phyloP scores from a whole-genome alignment of 2,329 filamentous ascomycete species.

The Karstenula rhodostoma region DNA sequence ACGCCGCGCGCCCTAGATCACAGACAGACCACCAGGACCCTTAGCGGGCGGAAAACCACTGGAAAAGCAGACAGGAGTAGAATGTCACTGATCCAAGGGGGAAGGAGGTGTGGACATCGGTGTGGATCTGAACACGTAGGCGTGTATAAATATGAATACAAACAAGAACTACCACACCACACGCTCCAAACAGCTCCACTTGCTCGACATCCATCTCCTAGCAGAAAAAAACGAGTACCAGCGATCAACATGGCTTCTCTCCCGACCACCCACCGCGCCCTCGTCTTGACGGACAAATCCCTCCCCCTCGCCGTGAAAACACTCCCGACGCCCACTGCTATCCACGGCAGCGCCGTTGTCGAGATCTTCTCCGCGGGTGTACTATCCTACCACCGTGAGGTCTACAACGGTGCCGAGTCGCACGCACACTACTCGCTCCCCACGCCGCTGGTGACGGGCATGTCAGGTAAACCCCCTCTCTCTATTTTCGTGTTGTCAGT shows the following conservation, averaged over 20 bases:
- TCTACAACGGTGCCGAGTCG: conserved; percentile 47
- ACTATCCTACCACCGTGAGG: conserved; percentile 52
- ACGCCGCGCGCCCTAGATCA: too few relatives aligned
- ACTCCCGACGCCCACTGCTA: conserved; percentile 43
- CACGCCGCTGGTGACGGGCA: conserved; percentile 48
- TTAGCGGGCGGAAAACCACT: neutral
- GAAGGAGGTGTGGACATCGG: too few relatives aligned
- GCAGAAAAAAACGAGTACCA: too few relatives aligned
- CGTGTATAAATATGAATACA: too few relatives aligned
- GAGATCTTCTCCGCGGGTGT: conserved; percentile 49
- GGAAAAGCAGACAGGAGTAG: neutral
- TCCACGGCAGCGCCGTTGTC: conserved; percentile 52
- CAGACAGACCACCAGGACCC: too few relatives aligned
- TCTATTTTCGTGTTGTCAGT: neutral
- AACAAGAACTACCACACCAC: too few relatives aligned
- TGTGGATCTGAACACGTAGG: too few relatives aligned
- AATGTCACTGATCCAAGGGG: neutral
- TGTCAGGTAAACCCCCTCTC: conserved; percentile 21
- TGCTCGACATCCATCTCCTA: too few relatives aligned
- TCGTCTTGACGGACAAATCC: conserved; percentile 2
- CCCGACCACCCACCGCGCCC: conserved; percentile 8
- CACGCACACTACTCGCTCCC: conserved; percentile 43
- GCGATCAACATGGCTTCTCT: neutral
- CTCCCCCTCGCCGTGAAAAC: neutral
- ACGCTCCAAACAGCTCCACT: too few relatives aligned